Conservation (phyloP, 139 green algal genomes). For the Chlorella vulgaris region DNA sequence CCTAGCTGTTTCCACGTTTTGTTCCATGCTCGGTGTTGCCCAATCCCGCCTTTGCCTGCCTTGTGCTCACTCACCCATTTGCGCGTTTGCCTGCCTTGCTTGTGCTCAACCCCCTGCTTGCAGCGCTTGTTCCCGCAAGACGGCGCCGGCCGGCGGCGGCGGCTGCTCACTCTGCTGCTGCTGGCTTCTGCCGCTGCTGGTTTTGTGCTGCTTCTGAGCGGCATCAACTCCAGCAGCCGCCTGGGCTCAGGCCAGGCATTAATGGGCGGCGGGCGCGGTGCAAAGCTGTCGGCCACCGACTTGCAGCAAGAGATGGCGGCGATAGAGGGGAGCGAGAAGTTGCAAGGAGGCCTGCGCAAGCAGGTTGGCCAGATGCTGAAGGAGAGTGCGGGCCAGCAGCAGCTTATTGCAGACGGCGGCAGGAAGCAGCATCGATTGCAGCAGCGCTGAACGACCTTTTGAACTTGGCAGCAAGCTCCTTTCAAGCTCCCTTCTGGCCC, state of each 20-base stretch:
- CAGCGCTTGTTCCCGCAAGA: neutral
- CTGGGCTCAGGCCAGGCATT: neutral
- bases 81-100: neutral
- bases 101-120: neutral
- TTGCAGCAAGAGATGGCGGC: neutral
- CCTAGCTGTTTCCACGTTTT: too few species aligned
- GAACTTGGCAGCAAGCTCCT: too few species aligned
- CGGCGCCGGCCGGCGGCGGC: neutral
- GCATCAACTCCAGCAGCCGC: neutral
- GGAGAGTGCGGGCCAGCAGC: neutral
- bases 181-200: neutral
- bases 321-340: neutral
- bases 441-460: too few species aligned
- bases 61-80: neutral
- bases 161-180: neutral
- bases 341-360: neutral
- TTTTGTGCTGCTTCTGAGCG: neutral
- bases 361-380: conserved; percentile 2
- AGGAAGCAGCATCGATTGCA: neutral
- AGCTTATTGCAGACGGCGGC: neutral
- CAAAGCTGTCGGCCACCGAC: neutral
- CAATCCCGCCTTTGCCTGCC: neutral
- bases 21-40: too few species aligned
- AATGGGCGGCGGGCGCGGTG: neutral
- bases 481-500: neutral